These are phyloP conservation scores for Aspergillus felis DNA, from an alignment of 2,329 filamentous ascomycete species.

Conservation along the genomic window DNA sequence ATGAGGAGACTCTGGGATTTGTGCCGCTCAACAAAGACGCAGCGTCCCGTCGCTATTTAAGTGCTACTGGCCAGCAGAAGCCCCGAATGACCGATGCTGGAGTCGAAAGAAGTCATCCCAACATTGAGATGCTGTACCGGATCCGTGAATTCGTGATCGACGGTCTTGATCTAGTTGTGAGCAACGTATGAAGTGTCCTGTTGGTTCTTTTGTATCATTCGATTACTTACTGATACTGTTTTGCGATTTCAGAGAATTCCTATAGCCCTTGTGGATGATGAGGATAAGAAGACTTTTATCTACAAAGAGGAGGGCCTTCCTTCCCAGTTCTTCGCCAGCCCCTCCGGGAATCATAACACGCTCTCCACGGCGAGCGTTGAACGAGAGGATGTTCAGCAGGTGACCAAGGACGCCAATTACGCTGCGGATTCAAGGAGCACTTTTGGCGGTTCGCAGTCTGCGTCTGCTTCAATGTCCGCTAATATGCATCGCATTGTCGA, in stretches of 20 bases:
- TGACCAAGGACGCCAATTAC: conserved; percentile 21
- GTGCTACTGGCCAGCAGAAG: conserved; percentile 44
- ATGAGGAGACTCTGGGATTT: conserved; percentile 64
- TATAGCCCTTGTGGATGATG: conserved; percentile 44
- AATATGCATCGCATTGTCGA: conserved; percentile 40
- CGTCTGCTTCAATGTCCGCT: conserved; percentile 42
- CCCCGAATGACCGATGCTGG: conserved; percentile 49
- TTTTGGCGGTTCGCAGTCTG: conserved; percentile 45
- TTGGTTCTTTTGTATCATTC: conserved; percentile 1
- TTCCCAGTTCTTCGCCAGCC: conserved; percentile 47
- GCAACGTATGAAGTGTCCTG: conserved; percentile 33
- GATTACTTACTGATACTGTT: conserved; percentile 14
- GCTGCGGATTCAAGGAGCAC: conserved; percentile 28
- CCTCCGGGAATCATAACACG: conserved; percentile 37
- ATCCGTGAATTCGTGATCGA: conserved; percentile 61
- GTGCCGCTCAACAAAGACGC: conserved; percentile 53
- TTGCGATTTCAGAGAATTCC: conserved; percentile 41
- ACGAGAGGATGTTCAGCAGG: conserved; percentile 34
- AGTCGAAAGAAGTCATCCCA: conserved; percentile 52
- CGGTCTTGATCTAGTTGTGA: conserved; percentile 55
- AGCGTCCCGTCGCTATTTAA: conserved; percentile 51
- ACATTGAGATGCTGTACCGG: conserved; percentile 64
- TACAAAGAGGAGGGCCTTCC: conserved; percentile 52
- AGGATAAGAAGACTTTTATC: conserved; percentile 45
- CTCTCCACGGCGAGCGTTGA: conserved; percentile 41